A percentile compares a stretch with the other conserved stretches of the same genome.
phyloP scores from a whole-genome alignment of 148 eudicot species.

The Rheum nobile region DNA sequence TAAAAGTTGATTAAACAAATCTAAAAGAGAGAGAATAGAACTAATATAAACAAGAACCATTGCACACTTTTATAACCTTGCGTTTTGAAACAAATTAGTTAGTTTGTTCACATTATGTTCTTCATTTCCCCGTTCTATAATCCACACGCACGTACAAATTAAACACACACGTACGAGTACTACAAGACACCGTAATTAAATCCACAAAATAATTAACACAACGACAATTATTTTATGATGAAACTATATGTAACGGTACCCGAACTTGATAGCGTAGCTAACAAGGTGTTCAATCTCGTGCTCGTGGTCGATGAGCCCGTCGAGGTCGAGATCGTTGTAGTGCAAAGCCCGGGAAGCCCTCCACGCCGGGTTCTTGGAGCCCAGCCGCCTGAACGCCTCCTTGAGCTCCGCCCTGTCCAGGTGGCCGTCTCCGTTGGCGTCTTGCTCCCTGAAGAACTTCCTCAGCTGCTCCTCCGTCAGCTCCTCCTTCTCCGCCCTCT shows the following conservation, averaged over 20 bases:
- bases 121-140: too few species aligned
- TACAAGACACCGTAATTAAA: too few species aligned
- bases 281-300: constrained; percentile 9
- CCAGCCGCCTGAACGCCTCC: constrained; percentile 2
- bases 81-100: too few species aligned
- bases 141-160: too few species aligned
- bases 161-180: too few species aligned
- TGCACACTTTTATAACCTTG: too few species aligned
- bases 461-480: constrained; percentile 3
- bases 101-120: too few species aligned
- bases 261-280: background rate
- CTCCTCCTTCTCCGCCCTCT: background rate
- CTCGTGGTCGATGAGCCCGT: background rate
- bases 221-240: too few species aligned
- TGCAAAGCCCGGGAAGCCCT: background rate
- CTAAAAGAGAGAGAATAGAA: too few species aligned
- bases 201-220: too few species aligned
- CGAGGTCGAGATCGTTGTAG: constrained; percentile 7
- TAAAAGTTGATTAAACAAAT: too few species aligned
- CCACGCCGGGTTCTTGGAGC: background rate
- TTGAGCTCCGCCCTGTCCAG: constrained; percentile 6
- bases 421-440: constrained; percentile 5
- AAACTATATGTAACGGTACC: background rate
- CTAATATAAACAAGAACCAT: too few species aligned
- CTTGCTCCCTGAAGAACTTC: constrained; percentile 3